These are phyloP conservation scores for Salvia miltiorrhiza DNA, from an alignment of 257 asterid species.

Conservation along the genomic window DNA sequence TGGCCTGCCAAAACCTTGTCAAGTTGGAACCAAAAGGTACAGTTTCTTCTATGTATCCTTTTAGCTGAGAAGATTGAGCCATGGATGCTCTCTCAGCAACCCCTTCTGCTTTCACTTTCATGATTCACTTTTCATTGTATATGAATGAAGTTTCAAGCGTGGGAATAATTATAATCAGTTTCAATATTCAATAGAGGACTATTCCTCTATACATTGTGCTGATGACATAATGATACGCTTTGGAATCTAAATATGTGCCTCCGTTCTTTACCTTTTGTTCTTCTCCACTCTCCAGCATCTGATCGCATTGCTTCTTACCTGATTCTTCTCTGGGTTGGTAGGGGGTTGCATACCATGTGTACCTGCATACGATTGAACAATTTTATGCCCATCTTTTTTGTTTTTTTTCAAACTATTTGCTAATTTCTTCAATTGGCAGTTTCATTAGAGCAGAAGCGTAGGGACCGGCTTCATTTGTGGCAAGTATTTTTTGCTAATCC, in stretches of 20 bases:
- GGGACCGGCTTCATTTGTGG: conserved; percentile 69
- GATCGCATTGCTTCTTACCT: neutral
- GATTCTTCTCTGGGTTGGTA: neutral
- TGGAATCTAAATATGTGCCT: neutral
- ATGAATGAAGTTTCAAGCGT: neutral
- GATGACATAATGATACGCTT: neutral
- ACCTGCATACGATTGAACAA: neutral
- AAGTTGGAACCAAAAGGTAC: conserved; percentile 41
- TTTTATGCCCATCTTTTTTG: neutral
- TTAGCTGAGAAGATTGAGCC: neutral
- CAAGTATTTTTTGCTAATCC: conserved; percentile 73
- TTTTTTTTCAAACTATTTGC: neutral
- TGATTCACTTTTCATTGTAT: neutral
- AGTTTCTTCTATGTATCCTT: conserved; percentile 5
- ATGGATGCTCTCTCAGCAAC: neutral
- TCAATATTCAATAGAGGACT: neutral
- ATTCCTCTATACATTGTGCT: neutral
- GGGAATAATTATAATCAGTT: neutral
- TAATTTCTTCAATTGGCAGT: conserved; percentile 25
- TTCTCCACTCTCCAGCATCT: neutral
- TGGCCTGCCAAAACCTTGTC: conserved; percentile 19
- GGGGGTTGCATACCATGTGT: neutral
- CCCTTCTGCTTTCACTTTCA: neutral
- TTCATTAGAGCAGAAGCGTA: conserved; percentile 40
- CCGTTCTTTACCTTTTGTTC: neutral